Evolutionary conservation across 208 protist genomes (phyloP).

Genomic region (Acanthamoeba culbertsoni): DNA sequence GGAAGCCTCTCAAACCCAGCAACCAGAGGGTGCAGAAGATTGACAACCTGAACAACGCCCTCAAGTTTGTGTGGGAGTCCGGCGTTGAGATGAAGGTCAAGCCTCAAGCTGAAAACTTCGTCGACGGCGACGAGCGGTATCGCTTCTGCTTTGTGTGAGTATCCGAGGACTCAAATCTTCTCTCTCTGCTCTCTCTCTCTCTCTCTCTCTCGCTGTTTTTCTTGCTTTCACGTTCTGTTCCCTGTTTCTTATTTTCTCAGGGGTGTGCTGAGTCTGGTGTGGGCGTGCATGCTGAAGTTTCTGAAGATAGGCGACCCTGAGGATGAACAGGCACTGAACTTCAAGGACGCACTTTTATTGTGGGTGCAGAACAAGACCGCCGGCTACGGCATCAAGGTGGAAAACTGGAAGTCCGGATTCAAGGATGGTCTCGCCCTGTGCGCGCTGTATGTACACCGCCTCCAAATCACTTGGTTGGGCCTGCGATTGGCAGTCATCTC

Average conservation of each 20-base stretch:
- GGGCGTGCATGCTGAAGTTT: conserved; percentile 58
- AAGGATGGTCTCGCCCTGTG: conserved; percentile 61
- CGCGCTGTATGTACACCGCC: conserved; percentile 13
- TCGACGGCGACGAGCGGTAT: conserved; percentile 51
- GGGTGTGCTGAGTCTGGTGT: conserved; percentile 24
- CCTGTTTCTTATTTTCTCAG: too few species aligned
- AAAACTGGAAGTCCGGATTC: conserved; percentile 37
- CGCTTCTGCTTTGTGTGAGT: not conserved
- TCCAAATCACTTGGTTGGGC: not conserved
- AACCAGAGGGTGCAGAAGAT: conserved; percentile 29
- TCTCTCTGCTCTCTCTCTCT: too few species aligned
- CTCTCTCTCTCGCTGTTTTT: too few species aligned
- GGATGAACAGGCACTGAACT: not conserved
- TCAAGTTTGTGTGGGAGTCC: conserved; percentile 56
- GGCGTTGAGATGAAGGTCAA: conserved; percentile 60
- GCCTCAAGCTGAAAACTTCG: conserved; percentile 42
- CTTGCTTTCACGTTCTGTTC: too few species aligned
- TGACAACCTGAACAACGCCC: conserved; percentile 40
- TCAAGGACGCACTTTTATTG: conserved; percentile 56
- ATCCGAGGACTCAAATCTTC: not conserved
- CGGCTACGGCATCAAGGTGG: conserved; percentile 55
- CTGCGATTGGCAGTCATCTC: not conserved
- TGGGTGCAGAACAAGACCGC: conserved; percentile 64
- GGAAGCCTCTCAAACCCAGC: not conserved
- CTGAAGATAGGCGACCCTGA: conserved; percentile 36